Base-by-base conservation (phyloP, 306 rosid species). In the Dicorynia guianensis region DNA sequence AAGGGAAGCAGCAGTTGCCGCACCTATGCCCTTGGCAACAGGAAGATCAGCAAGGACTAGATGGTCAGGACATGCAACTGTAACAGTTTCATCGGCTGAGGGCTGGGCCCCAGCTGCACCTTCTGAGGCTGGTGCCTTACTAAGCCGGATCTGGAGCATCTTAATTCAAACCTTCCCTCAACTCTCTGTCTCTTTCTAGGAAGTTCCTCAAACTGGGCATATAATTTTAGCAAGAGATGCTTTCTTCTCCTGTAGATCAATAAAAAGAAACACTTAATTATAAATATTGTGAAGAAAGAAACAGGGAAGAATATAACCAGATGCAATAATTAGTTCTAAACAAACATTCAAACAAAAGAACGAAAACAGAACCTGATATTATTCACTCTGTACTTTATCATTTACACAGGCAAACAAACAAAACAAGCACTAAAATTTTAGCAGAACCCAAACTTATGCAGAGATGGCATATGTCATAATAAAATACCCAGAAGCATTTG, bases 141-240 rank as follows among this genome's bases (percentile, higher is more conserved):
- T 85, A 38, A 90, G 92, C 67, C 92, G 90, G 68, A 90, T 90
- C 82, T 87, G 95, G 71, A 90, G 92, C 96, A 87, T 87, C 71
- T 60, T 74, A 36, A 50, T 47, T 44, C 77, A 49, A 58, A 9
- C 43, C 30, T 42, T 54, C 71, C 58, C 75, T 58, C 33, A 50
- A 44, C 25, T 52, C 59, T 44, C 50, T 15, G 61, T 17, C 75
- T 57, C 43, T 62, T 67, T 35, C 6, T 35, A 40, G 40, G 62
- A n/a, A 64, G 53, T 20, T 5, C 13, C 15, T 57, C 19, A 8
- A 75, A 47, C 69, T 18, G 64, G 18, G 5, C 6, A 20, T 3
- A 19, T 4, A 42, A 19, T 53, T 4, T 64, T 13, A 7, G 50
- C 30, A 4, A 14, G 14, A 63, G 17, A 52, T 43, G 33, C 25